phyloP scores from a whole-genome alignment of 2,329 filamentous ascomycete species.

The Furcasterigmium sp. region DNA sequence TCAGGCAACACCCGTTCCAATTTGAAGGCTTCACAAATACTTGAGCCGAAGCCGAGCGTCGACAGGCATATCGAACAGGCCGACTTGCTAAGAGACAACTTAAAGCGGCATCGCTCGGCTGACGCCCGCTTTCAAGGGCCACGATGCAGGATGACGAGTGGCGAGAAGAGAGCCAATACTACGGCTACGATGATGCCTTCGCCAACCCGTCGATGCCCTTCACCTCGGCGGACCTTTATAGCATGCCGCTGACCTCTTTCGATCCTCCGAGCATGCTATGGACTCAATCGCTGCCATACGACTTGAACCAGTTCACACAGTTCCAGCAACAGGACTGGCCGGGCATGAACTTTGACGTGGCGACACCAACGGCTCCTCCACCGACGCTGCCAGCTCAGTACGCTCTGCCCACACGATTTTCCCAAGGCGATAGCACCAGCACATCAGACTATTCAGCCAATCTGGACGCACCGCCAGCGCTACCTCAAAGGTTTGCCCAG shows the following conservation, averaged over 20 bases:
- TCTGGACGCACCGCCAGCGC: constrained; percentile 30
- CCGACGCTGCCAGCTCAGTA: neutral
- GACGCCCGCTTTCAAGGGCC: neutral
- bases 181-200: neutral
- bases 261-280: constrained; percentile 12
- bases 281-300: constrained; percentile 12
- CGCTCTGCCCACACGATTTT: neutral
- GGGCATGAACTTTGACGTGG: constrained; percentile 1
- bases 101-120: neutral
- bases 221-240: constrained; percentile 6
- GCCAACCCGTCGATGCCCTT: constrained; percentile 5
- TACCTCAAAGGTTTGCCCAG: constrained; percentile 52
- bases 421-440: constrained; percentile 3
- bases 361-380: neutral
- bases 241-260: constrained; percentile 9
- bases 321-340: constrained; percentile 3
- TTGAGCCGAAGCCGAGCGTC: no score
- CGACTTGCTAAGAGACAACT: no score
- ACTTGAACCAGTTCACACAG: constrained; percentile 1
- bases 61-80: no score
- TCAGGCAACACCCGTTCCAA: neutral
- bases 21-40: neutral
- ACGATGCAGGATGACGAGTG: neutral
- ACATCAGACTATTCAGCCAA: neutral
- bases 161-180: neutral